Percentiles rank a stretch among this genome's conserved stretches.
phyloP scores from a whole-genome alignment of 2,329 filamentous ascomycete genomes.

The Colletotrichum chlorophyti region DNA sequence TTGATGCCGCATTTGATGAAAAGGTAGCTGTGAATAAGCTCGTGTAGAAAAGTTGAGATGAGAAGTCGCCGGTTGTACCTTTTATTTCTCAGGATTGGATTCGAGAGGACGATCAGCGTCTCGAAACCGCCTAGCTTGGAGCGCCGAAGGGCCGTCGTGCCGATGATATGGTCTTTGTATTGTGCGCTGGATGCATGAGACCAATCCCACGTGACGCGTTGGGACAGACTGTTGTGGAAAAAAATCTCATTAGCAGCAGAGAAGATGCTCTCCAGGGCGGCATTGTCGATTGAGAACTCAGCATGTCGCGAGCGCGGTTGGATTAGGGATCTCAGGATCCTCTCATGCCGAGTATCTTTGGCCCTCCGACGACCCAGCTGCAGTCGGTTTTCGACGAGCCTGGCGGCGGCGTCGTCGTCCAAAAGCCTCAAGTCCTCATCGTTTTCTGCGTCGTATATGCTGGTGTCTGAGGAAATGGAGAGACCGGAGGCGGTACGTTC shows the following conservation, averaged over 20 bases:
- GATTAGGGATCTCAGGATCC: slow-evolving; percentile 65
- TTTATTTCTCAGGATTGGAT: slow-evolving; percentile 61
- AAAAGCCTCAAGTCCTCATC: slow-evolving; percentile 44
- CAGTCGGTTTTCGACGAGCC: slow-evolving; percentile 56
- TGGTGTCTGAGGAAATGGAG: slow-evolving; percentile 51
- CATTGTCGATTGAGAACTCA: slow-evolving; percentile 62
- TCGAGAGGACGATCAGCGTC: slow-evolving; percentile 67
- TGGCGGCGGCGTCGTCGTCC: slow-evolving; percentile 55
- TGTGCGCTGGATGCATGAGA: slow-evolving; percentile 55
- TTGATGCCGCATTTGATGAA: slow-evolving; percentile 68
- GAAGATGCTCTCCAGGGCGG: slow-evolving; percentile 64
- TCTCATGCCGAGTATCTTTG: slow-evolving; percentile 59
- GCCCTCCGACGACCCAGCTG: slow-evolving; percentile 50
- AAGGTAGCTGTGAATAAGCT: slow-evolving; percentile 71
- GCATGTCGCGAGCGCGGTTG: slow-evolving; percentile 52
- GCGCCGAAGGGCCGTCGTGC: slow-evolving; percentile 65
- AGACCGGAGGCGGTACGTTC: slow-evolving; percentile 58
- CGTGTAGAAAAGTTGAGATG: slow-evolving; percentile 70
- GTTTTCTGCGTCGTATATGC: slow-evolving; percentile 33
- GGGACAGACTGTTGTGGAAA: slow-evolving; percentile 61
- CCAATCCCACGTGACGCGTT: slow-evolving; percentile 70
- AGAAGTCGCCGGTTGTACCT: slow-evolving; percentile 66
- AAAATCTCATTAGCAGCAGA: slow-evolving; percentile 68
- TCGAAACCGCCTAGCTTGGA: slow-evolving; percentile 61
- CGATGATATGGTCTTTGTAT: slow-evolving; percentile 64